These are phyloP conservation scores for Leptomonas seymouri DNA, from an alignment of 208 protist genomes.

Conservation along the genomic window DNA sequence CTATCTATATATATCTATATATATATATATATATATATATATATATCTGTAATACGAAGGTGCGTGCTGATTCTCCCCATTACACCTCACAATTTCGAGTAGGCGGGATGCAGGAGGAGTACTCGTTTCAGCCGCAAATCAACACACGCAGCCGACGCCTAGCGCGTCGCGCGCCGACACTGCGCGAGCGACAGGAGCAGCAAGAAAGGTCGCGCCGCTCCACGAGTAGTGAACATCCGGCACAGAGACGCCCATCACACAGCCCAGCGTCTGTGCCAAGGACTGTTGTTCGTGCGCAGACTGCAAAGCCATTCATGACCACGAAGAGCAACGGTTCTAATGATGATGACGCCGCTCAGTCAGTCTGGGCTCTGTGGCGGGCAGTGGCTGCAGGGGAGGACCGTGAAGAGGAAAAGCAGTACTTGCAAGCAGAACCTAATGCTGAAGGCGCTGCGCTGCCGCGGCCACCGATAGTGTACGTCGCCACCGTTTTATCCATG, in stretches of 20 bases:
- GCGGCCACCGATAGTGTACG: constrained; percentile 23
- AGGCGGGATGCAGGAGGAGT: constrained; percentile 12
- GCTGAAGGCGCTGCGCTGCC: constrained; percentile 5
- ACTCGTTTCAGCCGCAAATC: constrained; percentile 31
- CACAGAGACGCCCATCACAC: background rate
- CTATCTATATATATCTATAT: too few relatives aligned
- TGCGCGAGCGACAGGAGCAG: constrained; percentile 34
- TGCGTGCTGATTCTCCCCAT: too few relatives aligned
- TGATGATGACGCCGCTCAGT: constrained; percentile 2
- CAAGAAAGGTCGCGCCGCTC: constrained; percentile 11
- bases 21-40: too few relatives aligned
- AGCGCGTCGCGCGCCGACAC: constrained; percentile 28
- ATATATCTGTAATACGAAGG: too few relatives aligned
- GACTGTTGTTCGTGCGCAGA: background rate
- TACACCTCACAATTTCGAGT: background rate
- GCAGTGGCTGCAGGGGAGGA: constrained; percentile 8
- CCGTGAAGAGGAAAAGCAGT: constrained; percentile 10
- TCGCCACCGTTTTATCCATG: constrained; percentile 30
- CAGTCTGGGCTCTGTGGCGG: constrained; percentile 32
- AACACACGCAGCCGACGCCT: constrained; percentile 31
- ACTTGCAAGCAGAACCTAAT: background rate
- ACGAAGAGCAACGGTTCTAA: background rate
- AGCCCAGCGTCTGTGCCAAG: background rate
- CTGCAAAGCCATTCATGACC: background rate
- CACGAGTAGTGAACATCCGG: background rate